phyloP scores from a whole-genome alignment of 805 yeast genomes.

The Sugiyamaella smithiae region DNA sequence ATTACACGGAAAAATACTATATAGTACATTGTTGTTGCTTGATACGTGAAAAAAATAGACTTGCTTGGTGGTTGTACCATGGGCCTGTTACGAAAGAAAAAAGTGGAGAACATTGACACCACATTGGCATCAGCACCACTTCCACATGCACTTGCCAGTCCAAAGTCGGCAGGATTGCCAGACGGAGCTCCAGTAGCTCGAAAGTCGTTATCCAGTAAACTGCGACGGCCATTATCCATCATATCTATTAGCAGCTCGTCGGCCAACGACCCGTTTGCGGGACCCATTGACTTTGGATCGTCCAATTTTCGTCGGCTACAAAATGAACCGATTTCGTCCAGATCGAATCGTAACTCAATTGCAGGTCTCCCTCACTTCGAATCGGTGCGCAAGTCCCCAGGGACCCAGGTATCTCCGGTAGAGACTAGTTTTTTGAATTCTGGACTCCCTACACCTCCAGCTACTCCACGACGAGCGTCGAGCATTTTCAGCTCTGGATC shows the following conservation, averaged over 20 bases:
- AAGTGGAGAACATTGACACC: background rate
- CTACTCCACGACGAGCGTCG: background rate
- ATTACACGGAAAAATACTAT: background rate
- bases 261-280: background rate
- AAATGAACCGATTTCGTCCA: too few species aligned
- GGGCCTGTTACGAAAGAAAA: conserved; percentile 2
- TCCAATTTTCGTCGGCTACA: too few species aligned
- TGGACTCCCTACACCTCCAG: background rate
- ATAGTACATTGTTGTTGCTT: too few species aligned
- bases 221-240: conserved; percentile 10
- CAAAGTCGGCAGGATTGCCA: background rate
- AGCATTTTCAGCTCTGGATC: background rate
- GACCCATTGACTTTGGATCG: too few species aligned
- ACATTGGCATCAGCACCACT: background rate
- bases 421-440: background rate
- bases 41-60: too few species aligned
- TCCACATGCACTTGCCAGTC: background rate
- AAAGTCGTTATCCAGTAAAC: conserved; percentile 8
- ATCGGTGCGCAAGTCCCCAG: too few species aligned
- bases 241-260: conserved; percentile 3
- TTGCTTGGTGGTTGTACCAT: background rate
- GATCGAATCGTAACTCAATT: background rate
- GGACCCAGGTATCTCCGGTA: too few species aligned
- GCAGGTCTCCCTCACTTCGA: background rate
- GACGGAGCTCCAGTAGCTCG: background rate